phyloP scores from a whole-genome alignment of 2,329 filamentous ascomycete species.

The Penicillium sp. region DNA sequence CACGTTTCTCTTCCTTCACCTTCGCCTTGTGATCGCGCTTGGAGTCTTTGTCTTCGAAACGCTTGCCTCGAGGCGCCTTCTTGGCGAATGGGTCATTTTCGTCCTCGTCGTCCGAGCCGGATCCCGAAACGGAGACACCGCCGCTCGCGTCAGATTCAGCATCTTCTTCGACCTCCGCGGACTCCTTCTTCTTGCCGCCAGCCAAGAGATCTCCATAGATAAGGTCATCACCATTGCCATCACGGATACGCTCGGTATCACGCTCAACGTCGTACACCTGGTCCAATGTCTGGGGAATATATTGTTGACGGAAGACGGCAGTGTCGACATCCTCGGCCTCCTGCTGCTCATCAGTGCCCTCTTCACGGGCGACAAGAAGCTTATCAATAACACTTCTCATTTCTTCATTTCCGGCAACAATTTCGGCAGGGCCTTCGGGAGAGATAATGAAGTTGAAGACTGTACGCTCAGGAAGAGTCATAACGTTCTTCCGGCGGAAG shows the following conservation, averaged over 20 bases:
- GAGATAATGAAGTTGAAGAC: slow-evolving; percentile 82
- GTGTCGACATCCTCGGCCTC: slow-evolving; percentile 68
- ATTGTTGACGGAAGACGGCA: slow-evolving; percentile 92
- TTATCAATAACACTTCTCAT: slow-evolving; percentile 66
- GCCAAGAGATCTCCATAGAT: slow-evolving; percentile 86
- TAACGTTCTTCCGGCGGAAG: slow-evolving; percentile 82
- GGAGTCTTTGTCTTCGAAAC: slow-evolving; percentile 86
- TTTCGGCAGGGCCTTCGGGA: slow-evolving; percentile 50
- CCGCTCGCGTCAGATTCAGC: slow-evolving; percentile 37
- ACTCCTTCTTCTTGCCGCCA: slow-evolving; percentile 50
- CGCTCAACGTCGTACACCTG: slow-evolving; percentile 96
- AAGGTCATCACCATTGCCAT: slow-evolving; percentile 73
- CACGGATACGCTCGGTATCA: slow-evolving; percentile 75
- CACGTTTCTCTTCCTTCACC: slow-evolving; percentile 92
- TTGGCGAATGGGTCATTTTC: slow-evolving; percentile 60
- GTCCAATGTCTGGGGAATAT: slow-evolving; percentile 92
- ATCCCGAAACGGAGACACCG: slow-evolving; percentile 38
- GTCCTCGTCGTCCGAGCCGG: slow-evolving; percentile 49
- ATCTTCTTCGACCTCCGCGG: slow-evolving; percentile 41
- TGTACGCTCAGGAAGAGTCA: slow-evolving; percentile 75
- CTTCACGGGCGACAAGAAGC: slow-evolving; percentile 62
- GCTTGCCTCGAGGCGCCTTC: slow-evolving; percentile 73
- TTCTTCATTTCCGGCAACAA: slow-evolving; percentile 49
- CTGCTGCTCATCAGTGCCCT: slow-evolving; percentile 54
- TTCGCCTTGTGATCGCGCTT: slow-evolving; percentile 87